phyloP scores from a whole-genome alignment of 257 asterid species.

The Nicotiana knightiana region DNA sequence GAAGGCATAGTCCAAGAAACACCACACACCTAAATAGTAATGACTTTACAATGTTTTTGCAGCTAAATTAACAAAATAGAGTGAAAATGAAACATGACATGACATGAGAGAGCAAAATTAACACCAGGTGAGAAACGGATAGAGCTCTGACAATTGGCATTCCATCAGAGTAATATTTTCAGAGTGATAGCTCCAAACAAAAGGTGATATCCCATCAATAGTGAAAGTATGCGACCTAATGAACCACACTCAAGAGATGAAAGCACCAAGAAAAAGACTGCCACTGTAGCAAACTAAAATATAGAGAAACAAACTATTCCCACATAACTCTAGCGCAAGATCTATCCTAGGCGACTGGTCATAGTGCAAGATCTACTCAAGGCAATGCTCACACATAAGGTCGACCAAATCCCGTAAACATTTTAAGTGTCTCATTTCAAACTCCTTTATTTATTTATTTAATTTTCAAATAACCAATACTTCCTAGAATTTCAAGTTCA shows the following conservation, averaged over 20 bases:
- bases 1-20: too few species aligned
- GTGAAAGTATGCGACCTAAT: background rate
- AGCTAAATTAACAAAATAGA: background rate
- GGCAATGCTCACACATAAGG: background rate
- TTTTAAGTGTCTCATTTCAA: background rate
- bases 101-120: background rate
- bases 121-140: background rate
- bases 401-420: background rate
- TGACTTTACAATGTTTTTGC: background rate
- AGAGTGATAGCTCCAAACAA: background rate
- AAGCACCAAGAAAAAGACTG: background rate
- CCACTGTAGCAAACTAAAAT: background rate
- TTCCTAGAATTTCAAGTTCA: background rate
- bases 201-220: background rate
- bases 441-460: background rate
- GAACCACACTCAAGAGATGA: background rate
- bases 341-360: background rate
- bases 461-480: background rate
- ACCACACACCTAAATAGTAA: too few species aligned
- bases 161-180: background rate
- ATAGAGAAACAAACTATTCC: conserved; percentile 4
- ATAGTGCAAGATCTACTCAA: background rate
- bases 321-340: background rate
- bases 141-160: conserved; percentile 3
- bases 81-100: background rate